phyloP scores from a whole-genome alignment of 805 yeast species.

The Barnettozyma botsteinii region DNA sequence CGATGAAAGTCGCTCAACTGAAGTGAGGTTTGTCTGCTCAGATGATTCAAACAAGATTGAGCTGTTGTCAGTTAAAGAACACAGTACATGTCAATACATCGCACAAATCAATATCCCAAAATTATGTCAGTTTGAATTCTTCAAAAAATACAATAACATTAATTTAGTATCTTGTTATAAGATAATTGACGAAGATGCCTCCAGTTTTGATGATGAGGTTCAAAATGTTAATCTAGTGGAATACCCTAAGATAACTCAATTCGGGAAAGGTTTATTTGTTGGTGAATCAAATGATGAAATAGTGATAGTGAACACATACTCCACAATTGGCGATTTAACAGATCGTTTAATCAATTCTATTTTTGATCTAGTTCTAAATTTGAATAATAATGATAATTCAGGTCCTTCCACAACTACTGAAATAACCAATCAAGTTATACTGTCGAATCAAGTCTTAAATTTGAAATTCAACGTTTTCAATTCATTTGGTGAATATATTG shows the following conservation, averaged over 20 bases:
- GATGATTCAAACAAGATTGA: conserved; percentile 1
- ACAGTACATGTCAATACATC: conserved; percentile 20
- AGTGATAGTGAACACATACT: not conserved
- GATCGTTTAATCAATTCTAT: not conserved
- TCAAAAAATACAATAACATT: conserved; percentile 5
- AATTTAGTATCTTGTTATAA: not conserved
- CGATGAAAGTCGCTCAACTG: conserved; percentile 17
- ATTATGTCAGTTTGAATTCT: conserved; percentile 19
- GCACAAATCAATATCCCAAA: conserved; percentile 19
- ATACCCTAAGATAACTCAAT: not conserved
- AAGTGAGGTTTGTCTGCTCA: conserved; percentile 22
- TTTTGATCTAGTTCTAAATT: not conserved
- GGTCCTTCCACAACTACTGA: not conserved
- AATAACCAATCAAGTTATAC: not conserved
- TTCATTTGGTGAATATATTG: conserved; percentile 4
- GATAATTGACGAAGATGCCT: not conserved
- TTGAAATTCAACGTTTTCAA: conserved; percentile 5
- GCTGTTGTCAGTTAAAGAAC: conserved; percentile 14
- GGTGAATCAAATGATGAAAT: not conserved
- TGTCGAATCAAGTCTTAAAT: conserved; percentile 2
- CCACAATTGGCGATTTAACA: not conserved
- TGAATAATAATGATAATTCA: no score
- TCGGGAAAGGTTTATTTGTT: conserved; percentile 4
- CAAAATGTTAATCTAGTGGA: not conserved
- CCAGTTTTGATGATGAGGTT: not conserved